Evolutionary conservation across 2,329 filamentous ascomycete species (phyloP).

Genomic region (Fusarium sambucinum): DNA sequence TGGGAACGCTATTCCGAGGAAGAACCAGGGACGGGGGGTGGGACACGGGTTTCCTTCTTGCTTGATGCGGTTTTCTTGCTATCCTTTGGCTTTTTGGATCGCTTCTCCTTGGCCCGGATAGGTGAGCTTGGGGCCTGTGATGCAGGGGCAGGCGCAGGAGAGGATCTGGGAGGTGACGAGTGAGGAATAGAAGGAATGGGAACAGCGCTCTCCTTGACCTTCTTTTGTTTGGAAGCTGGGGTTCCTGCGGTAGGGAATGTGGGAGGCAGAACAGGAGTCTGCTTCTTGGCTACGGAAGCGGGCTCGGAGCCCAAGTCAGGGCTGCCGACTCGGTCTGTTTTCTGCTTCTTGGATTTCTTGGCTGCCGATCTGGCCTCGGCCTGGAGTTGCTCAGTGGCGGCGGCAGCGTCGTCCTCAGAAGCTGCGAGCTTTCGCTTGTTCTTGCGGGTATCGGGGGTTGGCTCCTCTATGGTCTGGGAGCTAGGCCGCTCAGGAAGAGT

Average conservation of each 20-base stretch:
- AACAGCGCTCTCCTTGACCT: conserved; percentile 49
- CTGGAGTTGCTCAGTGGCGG: conserved; percentile 53
- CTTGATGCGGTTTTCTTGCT: conserved; percentile 39
- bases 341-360: conserved; percentile 60
- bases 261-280: conserved; percentile 52
- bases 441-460: conserved; percentile 48
- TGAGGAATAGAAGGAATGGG: conserved; percentile 55
- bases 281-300: conserved; percentile 48
- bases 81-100: conserved; percentile 50
- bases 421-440: conserved; percentile 54
- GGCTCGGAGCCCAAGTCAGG: conserved; percentile 53
- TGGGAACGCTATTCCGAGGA: conserved; percentile 42
- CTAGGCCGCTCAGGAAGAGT: conserved; percentile 17
- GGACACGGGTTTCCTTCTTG: conserved; percentile 48
- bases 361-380: conserved; percentile 52
- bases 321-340: conserved; percentile 51
- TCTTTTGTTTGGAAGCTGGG: conserved; percentile 48
- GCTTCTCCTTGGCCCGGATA: conserved; percentile 47
- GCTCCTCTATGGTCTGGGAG: conserved; percentile 32
- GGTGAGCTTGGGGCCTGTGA: conserved; percentile 38
- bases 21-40: conserved; percentile 39
- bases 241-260: conserved; percentile 46
- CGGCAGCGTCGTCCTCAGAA: conserved; percentile 56
- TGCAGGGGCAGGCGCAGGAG: conserved; percentile 38
- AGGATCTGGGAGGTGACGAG: conserved; percentile 46